These are phyloP conservation scores for Lablab purpureus DNA, from an alignment of 306 rosid species.

Conservation along the genomic window DNA sequence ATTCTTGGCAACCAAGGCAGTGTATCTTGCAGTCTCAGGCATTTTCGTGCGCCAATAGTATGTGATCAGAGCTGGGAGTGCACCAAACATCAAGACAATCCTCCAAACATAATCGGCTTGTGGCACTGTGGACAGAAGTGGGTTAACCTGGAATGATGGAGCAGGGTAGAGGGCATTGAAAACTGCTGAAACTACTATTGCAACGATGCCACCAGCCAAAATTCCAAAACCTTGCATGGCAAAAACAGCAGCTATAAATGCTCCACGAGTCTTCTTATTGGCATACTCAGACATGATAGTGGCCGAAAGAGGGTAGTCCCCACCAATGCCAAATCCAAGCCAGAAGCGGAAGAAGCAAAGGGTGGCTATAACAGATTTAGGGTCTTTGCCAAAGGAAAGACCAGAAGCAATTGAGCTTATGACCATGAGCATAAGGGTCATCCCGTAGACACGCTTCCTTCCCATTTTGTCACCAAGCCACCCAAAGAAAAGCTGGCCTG, in stretches of 20 bases:
- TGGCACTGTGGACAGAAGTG: conserved; percentile 62
- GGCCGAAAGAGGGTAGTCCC: conserved; percentile 96
- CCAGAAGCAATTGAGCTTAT: conserved; percentile 79
- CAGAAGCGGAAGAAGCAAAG: conserved; percentile 89
- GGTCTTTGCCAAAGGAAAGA: conserved; percentile 69
- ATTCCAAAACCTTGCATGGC: conserved; percentile 98
- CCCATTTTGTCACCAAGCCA: conserved; percentile 98
- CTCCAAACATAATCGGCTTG: conserved; percentile 90
- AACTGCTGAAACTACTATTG: conserved; percentile 65
- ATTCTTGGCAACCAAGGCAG: conserved; percentile 89
- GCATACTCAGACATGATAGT: conserved; percentile 97
- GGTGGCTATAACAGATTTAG: conserved; percentile 67
- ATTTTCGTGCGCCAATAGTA: conserved; percentile 87
- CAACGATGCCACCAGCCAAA: conserved; percentile 78
- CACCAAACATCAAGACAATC: conserved; percentile 80
- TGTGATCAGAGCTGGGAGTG: conserved; percentile 79
- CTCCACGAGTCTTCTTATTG: conserved; percentile 84
- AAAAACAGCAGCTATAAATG: conserved; percentile 90
- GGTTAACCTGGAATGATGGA: conserved; percentile 54
- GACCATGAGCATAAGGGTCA: conserved; percentile 93
- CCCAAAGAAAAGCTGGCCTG: conserved; percentile 91
- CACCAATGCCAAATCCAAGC: conserved; percentile 95
- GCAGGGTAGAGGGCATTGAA: conserved; percentile 63
- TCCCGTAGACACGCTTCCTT: conserved; percentile 81
- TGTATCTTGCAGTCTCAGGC: conserved; percentile 96